Evolutionary conservation across 345 rosid genomes (phyloP), one percentile per base, ranked within the genome.

Genomic region (Xanthoceras sorbifolium): DNA sequence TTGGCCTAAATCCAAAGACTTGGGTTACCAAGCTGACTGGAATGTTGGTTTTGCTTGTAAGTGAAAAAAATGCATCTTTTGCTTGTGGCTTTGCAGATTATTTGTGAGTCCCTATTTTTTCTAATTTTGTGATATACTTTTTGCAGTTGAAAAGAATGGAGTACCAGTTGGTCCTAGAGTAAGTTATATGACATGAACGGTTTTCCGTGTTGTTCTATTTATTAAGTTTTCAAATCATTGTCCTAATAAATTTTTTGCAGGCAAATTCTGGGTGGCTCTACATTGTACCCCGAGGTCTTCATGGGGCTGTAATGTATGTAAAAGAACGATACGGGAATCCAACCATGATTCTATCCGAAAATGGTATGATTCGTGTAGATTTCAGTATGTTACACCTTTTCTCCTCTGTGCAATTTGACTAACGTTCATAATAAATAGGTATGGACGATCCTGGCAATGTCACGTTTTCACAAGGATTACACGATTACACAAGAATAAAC

Each of bases 221-320:
- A 44, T 9, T 9, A 44, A 9, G 50, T 46, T 46, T 46, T n/a
- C n/a, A 46, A 55, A 18, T 55, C 11, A 6, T 18, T 6, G 42
- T 38, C 10, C 42, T 38, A 38, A 38, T 38, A n/a, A n/a, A 38
- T 6, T 6, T 6, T 34, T 55, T 72, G 79, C 87, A 89, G 92
- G 95, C 86, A 52, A 54, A 91, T 78, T 89, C 91, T 12, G 42
- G 67, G 12, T 91, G 95, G 95, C 89, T 91, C 8, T 89, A 89
- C 54, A 72, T 80, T 25, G 95, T 91, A 28, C 93, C 92, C 5
- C 86, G 93, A 90, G 91, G 93, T 2, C 71, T 91, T 74, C 84
- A 86, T 75, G 88, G 79, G 68, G 76, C 86, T 12, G 38, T 89
- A 31, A 77, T 80, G 25, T 91, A 89, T 36, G 76, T 89, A 9